Evolutionary conservation across 148 eudicot species (phyloP).

Genomic region (Simmondsia chinensis): DNA sequence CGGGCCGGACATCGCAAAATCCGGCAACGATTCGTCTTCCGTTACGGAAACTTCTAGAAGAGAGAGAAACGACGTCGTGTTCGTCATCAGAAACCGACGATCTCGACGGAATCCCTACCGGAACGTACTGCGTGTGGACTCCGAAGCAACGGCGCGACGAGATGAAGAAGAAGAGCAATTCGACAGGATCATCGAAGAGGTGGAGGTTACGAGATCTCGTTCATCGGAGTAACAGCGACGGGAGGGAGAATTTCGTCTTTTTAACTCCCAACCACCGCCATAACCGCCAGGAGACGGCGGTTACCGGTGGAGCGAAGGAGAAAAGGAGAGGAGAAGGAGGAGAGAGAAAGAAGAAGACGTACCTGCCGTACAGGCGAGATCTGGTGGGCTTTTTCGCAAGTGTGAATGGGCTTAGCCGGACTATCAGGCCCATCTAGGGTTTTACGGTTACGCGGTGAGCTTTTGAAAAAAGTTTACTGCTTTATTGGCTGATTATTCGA

Average conservation of each 20-base stretch:
- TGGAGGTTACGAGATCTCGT: conserved; percentile 62
- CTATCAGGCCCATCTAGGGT: conserved; percentile 35
- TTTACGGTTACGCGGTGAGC: too few species aligned
- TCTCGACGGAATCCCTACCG: conserved; percentile 60
- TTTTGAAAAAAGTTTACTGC: too few species aligned
- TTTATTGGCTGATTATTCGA: too few species aligned
- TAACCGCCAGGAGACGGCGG: conserved; percentile 2
- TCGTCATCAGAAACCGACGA: conserved; percentile 65
- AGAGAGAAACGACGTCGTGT: conserved; percentile 30
- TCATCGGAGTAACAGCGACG: conserved; percentile 66
- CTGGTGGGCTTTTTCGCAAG: conserved; percentile 43
- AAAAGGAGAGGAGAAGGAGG: conserved; percentile 2
- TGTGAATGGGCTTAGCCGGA: conserved; percentile 43
- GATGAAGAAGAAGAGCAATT: conserved; percentile 50
- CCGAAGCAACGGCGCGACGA: conserved; percentile 25
- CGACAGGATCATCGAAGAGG: conserved; percentile 55
- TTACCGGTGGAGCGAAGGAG: conserved; percentile 5
- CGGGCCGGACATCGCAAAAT: neutral
- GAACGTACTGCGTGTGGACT: conserved; percentile 71
- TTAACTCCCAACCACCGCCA: conserved; percentile 3
- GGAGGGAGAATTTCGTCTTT: conserved; percentile 38
- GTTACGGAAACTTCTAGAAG: conserved; percentile 45
- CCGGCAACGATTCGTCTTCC: conserved; percentile 25
- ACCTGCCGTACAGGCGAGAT: conserved; percentile 42
- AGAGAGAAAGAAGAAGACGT: conserved; percentile 15